phyloP scores from a whole-genome alignment of 805 yeast species.

The Metschnikowia sp. region DNA sequence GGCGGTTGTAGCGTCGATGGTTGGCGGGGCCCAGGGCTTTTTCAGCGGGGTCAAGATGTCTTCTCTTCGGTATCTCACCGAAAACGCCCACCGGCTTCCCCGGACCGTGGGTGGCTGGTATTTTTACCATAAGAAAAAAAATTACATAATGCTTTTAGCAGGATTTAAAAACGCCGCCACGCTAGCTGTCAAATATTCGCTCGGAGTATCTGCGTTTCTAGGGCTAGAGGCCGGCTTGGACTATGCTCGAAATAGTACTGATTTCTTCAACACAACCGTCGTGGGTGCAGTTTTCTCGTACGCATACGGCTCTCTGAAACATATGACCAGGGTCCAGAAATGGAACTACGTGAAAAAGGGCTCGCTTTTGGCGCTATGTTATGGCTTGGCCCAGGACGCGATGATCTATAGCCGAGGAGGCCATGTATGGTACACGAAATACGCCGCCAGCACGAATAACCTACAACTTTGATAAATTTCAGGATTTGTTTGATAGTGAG shows the following conservation, averaged over 20 bases:
- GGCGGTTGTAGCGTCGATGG: conserved; percentile 33
- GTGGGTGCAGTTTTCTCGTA: conserved; percentile 54
- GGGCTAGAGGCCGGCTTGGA: conserved; percentile 64
- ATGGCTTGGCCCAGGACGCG: conserved; percentile 68
- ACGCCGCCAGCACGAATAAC: background rate
- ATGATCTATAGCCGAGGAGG: conserved; percentile 58
- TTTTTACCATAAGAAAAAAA: conserved; percentile 79
- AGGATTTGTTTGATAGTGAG: too few relatives aligned
- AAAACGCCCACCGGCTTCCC: conserved; percentile 81
- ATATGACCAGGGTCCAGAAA: conserved; percentile 43
- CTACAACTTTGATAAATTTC: too few relatives aligned
- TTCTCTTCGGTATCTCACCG: conserved; percentile 63
- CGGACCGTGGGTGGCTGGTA: conserved; percentile 81
- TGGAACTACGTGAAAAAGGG: conserved; percentile 48
- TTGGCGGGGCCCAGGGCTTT: conserved; percentile 55
- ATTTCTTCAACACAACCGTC: conserved; percentile 59
- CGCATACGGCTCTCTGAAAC: conserved; percentile 44
- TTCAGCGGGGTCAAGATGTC: conserved; percentile 54
- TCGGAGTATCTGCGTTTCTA: conserved; percentile 49
- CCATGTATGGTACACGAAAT: conserved; percentile 54
- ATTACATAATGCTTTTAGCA: conserved; percentile 62
- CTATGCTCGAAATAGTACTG: conserved; percentile 44
- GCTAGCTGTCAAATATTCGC: conserved; percentile 34
- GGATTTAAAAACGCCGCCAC: conserved; percentile 51
- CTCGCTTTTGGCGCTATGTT: conserved; percentile 50